Evolutionary conservation across 2,329 filamentous ascomycete genomes (phyloP).

Genomic region (Ophiocordyceps camponoti-saundersi): DNA sequence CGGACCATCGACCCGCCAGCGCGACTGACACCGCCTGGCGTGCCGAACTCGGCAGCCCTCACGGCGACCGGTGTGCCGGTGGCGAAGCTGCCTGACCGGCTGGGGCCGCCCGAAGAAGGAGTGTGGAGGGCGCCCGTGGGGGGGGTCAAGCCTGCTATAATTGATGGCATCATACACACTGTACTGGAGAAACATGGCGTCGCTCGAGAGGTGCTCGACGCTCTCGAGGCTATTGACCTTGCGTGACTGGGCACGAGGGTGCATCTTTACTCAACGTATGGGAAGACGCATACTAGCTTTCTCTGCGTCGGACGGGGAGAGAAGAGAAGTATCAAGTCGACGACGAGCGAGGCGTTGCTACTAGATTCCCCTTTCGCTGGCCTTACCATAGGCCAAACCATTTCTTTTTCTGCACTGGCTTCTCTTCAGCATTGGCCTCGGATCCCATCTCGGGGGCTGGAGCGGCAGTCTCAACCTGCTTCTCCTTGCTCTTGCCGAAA

Average conservation of each 20-base stretch:
- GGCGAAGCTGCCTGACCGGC: conserved; percentile 15
- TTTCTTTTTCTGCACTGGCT: conserved; percentile 42
- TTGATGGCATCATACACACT: conserved; percentile 60
- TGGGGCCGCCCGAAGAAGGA: conserved; percentile 45
- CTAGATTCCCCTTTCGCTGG: not conserved
- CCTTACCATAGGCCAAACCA: conserved; percentile 67
- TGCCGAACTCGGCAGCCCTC: conserved; percentile 46
- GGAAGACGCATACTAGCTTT: not conserved
- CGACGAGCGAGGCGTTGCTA: not conserved
- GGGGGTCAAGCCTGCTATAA: conserved; percentile 57
- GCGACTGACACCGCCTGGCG: conserved; percentile 52
- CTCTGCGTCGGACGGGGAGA: not conserved
- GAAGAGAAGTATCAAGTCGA: not conserved
- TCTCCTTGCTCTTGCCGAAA: conserved; percentile 19
- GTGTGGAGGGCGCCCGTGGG: conserved; percentile 80
- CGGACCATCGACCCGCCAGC: conserved; percentile 62
- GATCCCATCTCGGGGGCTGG: conserved; percentile 17
- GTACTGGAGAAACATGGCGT: conserved; percentile 65
- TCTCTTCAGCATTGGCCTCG: conserved; percentile 10
- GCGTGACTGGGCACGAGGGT: conserved; percentile 19
- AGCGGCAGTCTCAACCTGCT: conserved; percentile 17
- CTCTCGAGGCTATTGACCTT: conserved; percentile 59
- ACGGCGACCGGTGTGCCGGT: conserved; percentile 25
- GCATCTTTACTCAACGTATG: not conserved
- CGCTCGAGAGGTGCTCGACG: conserved; percentile 71